phyloP scores from a whole-genome alignment of 306 rosid species.

The Begonia peltatifolia region DNA sequence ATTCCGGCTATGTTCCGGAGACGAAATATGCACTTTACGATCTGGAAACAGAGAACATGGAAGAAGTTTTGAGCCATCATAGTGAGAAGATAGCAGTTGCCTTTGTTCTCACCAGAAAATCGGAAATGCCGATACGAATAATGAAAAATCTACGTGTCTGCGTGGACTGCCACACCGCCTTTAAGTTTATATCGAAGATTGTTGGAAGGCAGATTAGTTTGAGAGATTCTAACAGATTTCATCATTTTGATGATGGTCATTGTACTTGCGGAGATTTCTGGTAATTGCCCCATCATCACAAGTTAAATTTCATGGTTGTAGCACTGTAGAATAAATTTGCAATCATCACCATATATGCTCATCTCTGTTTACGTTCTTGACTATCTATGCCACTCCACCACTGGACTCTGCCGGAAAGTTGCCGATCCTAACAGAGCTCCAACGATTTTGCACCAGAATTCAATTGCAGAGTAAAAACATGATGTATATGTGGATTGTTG shows the following conservation, averaged over 20 bases:
- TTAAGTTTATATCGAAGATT: constrained; percentile 66
- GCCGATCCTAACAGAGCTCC: background rate
- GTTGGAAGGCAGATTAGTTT: constrained; percentile 51
- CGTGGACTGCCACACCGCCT: constrained; percentile 88
- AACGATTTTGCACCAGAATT: constrained; percentile 21
- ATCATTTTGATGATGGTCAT: constrained; percentile 59
- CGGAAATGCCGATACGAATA: constrained; percentile 72
- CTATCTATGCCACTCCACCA: background rate
- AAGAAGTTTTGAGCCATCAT: constrained; percentile 71
- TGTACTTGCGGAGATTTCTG: constrained; percentile 89
- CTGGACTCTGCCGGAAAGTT: constrained; percentile 10
- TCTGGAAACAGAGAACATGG: constrained; percentile 76
- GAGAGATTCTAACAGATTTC: constrained; percentile 80
- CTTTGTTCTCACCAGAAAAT: constrained; percentile 66
- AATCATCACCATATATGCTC: too few relatives aligned
- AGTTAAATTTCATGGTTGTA: too few relatives aligned
- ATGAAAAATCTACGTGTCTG: constrained; percentile 89
- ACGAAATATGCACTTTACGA: constrained; percentile 60
- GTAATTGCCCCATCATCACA: constrained; percentile 14
- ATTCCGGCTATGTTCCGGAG: constrained; percentile 71
- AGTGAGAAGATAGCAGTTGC: constrained; percentile 88
- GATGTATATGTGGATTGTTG: constrained; percentile 29
- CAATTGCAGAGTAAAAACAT: constrained; percentile 62
- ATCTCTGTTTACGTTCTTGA: background rate
- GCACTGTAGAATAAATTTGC: too few relatives aligned